These are phyloP conservation scores for Quercus tomentella DNA, from an alignment of 331 rosid genomes.

Conservation along the genomic window DNA sequence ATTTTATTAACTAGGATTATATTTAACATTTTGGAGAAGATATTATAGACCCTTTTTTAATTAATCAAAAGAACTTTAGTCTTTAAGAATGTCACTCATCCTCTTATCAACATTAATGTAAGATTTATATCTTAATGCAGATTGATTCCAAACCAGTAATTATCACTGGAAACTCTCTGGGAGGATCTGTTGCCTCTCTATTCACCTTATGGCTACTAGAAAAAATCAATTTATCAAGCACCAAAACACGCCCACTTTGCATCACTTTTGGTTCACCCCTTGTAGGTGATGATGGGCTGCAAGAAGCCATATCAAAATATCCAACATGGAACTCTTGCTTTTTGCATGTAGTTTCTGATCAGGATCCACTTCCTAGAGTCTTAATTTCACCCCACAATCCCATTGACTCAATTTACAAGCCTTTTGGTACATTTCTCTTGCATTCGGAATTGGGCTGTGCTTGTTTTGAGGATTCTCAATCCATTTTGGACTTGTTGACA, in stretches of 20 bases:
- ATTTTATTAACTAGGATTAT: too few relatives aligned
- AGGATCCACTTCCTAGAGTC: constrained; percentile 38
- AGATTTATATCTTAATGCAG: too few relatives aligned
- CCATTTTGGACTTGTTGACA: constrained; percentile 19
- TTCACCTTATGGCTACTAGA: constrained; percentile 59
- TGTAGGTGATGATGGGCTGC: constrained; percentile 35
- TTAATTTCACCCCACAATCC: neutral
- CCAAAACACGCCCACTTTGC: constrained; percentile 47
- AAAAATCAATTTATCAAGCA: neutral
- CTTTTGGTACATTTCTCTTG: constrained; percentile 70
- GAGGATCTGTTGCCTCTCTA: constrained; percentile 73
- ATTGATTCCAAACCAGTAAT: neutral
- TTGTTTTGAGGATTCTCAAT: neutral
- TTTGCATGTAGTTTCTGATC: too few relatives aligned
- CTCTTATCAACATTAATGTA: too few relatives aligned
- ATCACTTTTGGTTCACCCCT: constrained; percentile 76
- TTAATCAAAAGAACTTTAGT: too few relatives aligned
- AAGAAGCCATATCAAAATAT: too few relatives aligned
- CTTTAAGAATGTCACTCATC: neutral
- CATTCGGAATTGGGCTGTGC: constrained; percentile 35
- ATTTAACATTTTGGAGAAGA: too few relatives aligned
- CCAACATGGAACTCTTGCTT: too few relatives aligned
- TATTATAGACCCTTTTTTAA: too few relatives aligned
- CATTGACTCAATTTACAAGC: constrained; percentile 14
- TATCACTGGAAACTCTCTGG: constrained; percentile 24